Evolutionary conservation across 139 green algal species (phyloP), one percentile per base, ranked within the genome.

Genomic region (Nannochloris sp.): DNA sequence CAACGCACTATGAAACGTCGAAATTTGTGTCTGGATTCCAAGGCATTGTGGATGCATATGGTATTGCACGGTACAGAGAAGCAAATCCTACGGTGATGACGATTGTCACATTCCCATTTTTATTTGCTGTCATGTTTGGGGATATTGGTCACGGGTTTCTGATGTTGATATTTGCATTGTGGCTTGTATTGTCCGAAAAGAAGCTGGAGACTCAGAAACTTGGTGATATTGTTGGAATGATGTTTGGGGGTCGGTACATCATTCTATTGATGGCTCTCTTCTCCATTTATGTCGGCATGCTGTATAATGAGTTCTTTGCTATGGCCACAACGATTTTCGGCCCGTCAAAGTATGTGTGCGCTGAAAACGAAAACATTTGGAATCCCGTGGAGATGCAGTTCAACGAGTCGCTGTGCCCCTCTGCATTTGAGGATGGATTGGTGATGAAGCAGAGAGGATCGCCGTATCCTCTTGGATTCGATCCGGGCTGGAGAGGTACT

Each of bases 71-170:
- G 6, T 98, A 98, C 79, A 71, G 87, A 0, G 93, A 98, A 75
- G 87, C 83, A 28, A 99, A 99, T 80, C 93, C 93, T 1, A 75
- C 87, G 1, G 82, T 95, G 9, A 92, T 96, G 78, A 95, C 93
- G 63, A 94, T 98, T 57, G 79, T 96, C 46, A 98, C 93, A 57
- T 99, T 99, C 74, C 93, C 93, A 30, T 99, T 99, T 82, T 79
- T 99, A 13, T 99, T 99, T 66, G 89, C 93, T 17, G 84, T 99
- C 75, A 99, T 99, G 93, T 99, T 99, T 79, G 93, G 93, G 9
- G 93, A 98, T 71, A 73, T 97, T 49, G 93, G 91, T 2, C 93
- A 98, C 64, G 93, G 85, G 37, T 51, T 93, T 26, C 65, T 96
- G 5, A 92, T 98, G 84, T 76, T 95, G 8, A 3, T 84, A 17